phyloP scores from a whole-genome alignment of 1,139 yeast genomes.

The Scheffersomyces cryptocercus region DNA sequence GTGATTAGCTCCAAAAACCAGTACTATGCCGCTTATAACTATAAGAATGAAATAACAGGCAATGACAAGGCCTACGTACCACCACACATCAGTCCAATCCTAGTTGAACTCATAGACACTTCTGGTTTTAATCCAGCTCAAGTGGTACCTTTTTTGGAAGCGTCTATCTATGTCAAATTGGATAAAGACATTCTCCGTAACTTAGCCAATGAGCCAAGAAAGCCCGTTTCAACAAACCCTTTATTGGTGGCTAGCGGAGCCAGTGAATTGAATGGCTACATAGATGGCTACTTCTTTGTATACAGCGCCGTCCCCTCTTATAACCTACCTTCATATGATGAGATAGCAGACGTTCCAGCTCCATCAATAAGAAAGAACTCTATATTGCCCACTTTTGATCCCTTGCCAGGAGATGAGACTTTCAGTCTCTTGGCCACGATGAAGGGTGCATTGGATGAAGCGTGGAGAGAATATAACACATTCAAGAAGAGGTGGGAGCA shows the following conservation, averaged over 20 bases:
- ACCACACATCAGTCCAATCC: constrained; percentile 57
- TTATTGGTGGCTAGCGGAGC: constrained; percentile 77
- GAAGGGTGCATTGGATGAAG: constrained; percentile 60
- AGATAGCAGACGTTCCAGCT: constrained; percentile 7
- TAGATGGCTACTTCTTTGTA: constrained; percentile 72
- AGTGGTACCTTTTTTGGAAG: constrained; percentile 73
- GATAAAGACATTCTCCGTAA: constrained; percentile 61
- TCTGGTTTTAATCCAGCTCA: constrained; percentile 66
- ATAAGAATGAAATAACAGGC: constrained; percentile 3
- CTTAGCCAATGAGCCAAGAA: constrained; percentile 65
- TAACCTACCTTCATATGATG: constrained; percentile 54
- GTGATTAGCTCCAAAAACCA: constrained; percentile 19
- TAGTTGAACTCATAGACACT: constrained; percentile 70
- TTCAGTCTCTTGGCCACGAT: constrained; percentile 48
- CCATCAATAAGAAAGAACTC: background rate
- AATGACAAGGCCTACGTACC: constrained; percentile 12
- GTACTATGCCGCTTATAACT: constrained; percentile 24
- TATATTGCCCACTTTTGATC: constrained; percentile 6
- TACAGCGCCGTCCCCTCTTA: constrained; percentile 66
- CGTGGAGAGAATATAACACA: constrained; percentile 67
- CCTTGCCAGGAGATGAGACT: constrained; percentile 27
- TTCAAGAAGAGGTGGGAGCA: constrained; percentile 57
- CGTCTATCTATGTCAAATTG: constrained; percentile 61
- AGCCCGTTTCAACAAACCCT: constrained; percentile 65
- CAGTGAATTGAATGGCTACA: constrained; percentile 67